Percentiles rank a stretch among this genome's conserved stretches.
These are phyloP conservation scores for Bromus sterilis DNA, from an alignment of 176 grass and related monocot species.

Conservation along the genomic window DNA sequence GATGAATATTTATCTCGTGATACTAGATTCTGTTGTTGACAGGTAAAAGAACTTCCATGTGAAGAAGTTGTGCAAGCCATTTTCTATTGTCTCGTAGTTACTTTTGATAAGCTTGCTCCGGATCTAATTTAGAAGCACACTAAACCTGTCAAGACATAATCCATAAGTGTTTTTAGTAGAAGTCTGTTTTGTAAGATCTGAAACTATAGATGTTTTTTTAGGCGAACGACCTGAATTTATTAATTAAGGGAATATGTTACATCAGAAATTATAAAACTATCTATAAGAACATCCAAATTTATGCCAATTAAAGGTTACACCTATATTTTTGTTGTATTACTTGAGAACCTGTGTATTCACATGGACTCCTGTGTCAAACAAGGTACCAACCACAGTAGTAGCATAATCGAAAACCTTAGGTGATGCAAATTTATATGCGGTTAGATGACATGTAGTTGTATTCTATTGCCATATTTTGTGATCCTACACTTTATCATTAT, in stretches of 20 bases:
- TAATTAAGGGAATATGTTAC: neutral
- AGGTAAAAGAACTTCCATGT: neutral
- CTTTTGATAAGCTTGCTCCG: neutral
- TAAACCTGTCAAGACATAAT: neutral
- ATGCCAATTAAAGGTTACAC: neutral
- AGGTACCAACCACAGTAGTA: neutral
- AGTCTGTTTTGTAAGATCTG: neutral
- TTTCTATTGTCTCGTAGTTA: neutral
- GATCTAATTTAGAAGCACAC: slow-evolving; percentile 6
- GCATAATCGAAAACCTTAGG: neutral
- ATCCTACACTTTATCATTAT: neutral
- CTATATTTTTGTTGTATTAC: slow-evolving; percentile 1
- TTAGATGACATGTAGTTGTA: neutral
- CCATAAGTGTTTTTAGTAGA: neutral
- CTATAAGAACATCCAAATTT: neutral
- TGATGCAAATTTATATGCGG: neutral
- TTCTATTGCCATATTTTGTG: neutral
- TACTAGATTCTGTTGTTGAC: neutral
- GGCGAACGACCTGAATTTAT: neutral
- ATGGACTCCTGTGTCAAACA: neutral
- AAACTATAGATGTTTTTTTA: neutral
- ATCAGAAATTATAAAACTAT: neutral
- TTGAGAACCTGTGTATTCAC: neutral
- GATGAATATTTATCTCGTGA: neutral
- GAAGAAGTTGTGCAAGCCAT: neutral